phyloP scores from a whole-genome alignment of 345 rosid genomes.

The Aquilaria sinensis region DNA sequence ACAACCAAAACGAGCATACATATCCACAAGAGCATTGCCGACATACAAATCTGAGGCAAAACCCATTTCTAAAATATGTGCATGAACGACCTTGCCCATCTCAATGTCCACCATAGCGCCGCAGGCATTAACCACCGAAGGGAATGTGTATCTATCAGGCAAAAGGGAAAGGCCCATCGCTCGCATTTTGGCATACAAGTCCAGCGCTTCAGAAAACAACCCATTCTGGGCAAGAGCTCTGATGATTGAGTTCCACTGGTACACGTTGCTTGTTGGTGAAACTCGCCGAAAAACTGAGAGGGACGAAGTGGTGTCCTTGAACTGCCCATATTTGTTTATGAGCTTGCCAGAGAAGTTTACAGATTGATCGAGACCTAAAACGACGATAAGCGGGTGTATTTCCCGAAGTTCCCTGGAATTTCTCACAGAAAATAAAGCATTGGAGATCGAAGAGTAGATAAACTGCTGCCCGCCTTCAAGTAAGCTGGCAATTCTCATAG shows the following conservation, averaged over 20 bases:
- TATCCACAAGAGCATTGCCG: constrained; percentile 58
- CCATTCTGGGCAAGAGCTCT: constrained; percentile 50
- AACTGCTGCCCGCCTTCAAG: constrained; percentile 3
- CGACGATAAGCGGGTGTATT: constrained; percentile 40
- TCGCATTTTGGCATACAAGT: constrained; percentile 33
- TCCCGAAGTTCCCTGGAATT: constrained; percentile 31
- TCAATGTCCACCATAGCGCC: constrained; percentile 30
- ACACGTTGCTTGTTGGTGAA: constrained; percentile 36
- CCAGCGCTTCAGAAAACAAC: constrained; percentile 37
- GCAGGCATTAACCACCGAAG: constrained; percentile 61
- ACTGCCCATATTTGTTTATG: constrained; percentile 47
- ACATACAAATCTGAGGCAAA: constrained; percentile 46
- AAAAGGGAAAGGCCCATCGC: constrained; percentile 17
- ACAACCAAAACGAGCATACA: constrained; percentile 49
- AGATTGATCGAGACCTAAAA: constrained; percentile 42
- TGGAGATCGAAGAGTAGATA: constrained; percentile 30
- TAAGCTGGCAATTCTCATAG: constrained; percentile 1
- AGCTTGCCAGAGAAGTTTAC: constrained; percentile 55
- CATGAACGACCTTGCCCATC: constrained; percentile 34
- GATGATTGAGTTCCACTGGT: constrained; percentile 58
- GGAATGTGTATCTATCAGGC: constrained; percentile 55
- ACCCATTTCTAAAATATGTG: constrained; percentile 28
- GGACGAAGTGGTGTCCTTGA: constrained; percentile 36
- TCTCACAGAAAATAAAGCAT: constrained; percentile 31
- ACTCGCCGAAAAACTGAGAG: constrained; percentile 43